Conservation (phyloP, 2,329 filamentous ascomycete genomes). For the Hypoxylon sp. region DNA sequence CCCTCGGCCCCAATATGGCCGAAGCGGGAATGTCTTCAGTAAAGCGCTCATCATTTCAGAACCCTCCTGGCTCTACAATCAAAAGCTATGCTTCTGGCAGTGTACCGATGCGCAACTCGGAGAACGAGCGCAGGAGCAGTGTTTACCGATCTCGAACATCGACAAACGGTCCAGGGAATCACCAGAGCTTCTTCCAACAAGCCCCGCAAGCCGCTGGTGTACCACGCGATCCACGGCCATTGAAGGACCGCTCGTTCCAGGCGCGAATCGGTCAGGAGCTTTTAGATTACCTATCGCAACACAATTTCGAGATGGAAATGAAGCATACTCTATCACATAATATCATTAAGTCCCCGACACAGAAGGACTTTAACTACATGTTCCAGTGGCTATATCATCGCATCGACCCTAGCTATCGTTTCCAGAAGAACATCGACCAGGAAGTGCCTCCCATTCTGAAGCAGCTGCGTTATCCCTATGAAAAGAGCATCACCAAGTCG, state of each 20-base stretch:
- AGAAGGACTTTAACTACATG: conserved; percentile 98
- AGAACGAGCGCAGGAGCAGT: conserved; percentile 81
- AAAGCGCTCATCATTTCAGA: conserved; percentile 84
- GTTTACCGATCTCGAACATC: conserved; percentile 81
- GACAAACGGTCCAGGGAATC: conserved; percentile 74
- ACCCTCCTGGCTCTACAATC: conserved; percentile 69
- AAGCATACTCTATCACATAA: conserved; percentile 94
- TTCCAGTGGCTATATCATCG: conserved; percentile 98
- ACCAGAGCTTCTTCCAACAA: conserved; percentile 96
- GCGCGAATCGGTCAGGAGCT: conserved; percentile 88
- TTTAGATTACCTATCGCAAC: conserved; percentile 89
- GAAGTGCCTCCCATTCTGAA: conserved; percentile 94
- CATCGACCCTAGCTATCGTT: conserved; percentile 93
- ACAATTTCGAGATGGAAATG: conserved; percentile 99
- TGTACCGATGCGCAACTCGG: conserved; percentile 63
- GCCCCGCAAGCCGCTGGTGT: conserved; percentile 85
- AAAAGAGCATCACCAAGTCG: conserved; percentile 95
- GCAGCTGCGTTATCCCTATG: conserved; percentile 93
- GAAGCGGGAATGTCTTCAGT: conserved; percentile 87
- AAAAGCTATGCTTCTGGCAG: conserved; percentile 78
- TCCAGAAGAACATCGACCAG: conserved; percentile 94
- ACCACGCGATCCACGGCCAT: conserved; percentile 86
- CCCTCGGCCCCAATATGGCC: conserved; percentile 83
- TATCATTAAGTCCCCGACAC: conserved; percentile 91
- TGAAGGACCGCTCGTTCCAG: conserved; percentile 86